Conservation (phyloP, 371 early-diverging fungal genomes). For the Chytridium lagenaria region DNA sequence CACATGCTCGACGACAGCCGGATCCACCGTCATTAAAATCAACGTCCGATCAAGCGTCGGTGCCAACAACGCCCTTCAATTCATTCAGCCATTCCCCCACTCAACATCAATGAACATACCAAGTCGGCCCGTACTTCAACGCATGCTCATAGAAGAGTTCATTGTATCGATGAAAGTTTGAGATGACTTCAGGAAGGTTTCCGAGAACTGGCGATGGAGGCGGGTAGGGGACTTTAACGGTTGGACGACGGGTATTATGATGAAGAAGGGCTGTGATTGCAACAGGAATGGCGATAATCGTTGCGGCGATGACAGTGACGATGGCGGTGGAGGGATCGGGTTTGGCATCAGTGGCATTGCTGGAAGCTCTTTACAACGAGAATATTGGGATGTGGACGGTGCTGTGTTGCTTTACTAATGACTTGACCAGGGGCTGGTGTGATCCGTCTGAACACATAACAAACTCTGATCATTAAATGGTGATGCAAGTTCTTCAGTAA, state of each 20-base stretch:
- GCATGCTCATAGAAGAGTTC: background rate
- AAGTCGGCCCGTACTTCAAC: constrained; percentile 7
- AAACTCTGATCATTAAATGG: too few species aligned
- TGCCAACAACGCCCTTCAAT: background rate
- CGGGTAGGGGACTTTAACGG: background rate
- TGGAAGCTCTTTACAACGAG: too few species aligned
- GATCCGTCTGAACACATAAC: too few species aligned
- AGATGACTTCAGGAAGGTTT: background rate
- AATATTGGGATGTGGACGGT: too few species aligned
- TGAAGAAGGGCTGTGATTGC: background rate
- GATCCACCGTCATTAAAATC: constrained; percentile 29
- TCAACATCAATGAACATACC: background rate
- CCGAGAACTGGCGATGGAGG: constrained; percentile 10
- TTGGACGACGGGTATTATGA: background rate
- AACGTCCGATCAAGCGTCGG: background rate
- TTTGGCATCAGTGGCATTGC: too few species aligned
- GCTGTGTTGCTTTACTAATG: too few species aligned
- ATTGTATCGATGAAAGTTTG: background rate
- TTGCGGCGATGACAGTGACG: constrained; percentile 1
- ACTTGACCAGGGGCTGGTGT: too few species aligned
- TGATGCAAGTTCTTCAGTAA: too few species aligned
- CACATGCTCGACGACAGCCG: constrained; percentile 35
- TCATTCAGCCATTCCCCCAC: too few species aligned
- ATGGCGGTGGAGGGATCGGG: background rate
- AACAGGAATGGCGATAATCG: background rate